Base-by-base conservation (phyloP, 2,329 filamentous ascomycete genomes). In the Penicillium sp. region DNA sequence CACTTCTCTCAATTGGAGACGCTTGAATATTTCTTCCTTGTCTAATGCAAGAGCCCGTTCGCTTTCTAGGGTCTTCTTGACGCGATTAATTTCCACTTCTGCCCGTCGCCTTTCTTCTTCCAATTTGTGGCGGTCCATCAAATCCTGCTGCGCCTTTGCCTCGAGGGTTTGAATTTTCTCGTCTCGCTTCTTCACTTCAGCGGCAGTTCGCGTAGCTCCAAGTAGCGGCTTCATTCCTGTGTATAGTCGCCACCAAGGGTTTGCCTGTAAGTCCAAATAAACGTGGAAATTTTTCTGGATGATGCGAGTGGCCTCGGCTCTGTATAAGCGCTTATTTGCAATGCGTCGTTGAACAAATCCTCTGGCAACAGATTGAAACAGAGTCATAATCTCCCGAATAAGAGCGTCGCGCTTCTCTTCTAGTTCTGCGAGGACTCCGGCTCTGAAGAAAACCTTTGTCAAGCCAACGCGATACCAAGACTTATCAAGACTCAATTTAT, bases 1-100 rank as follows among this genome's bases (percentile, higher is more conserved):
- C 11, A 86, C 82, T 73, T 99, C 94, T n/a, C 94, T 88, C 53
- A 87, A 78, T 68, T 97, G 94, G 21, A 99, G 80, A n/a, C 95
- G 85, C 69, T 93, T 95, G 79, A 97, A 99, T 59, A 99, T 99
- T 67, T 99, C 94, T 69, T 99, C 95, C 71, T 99, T 99, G 74
- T 99, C 94, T 5, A 99, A 78, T 1, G 94, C 94, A 43, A 99
- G 80, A n/a, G 93, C 90, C 50, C 94, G 86, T 73, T 99, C 95
- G 63, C 92, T 96, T 71, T 99, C 95, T 1, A 99, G 81, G 0
- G 90, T 96, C 65, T 97, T 91, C 69, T 97, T 92, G 47, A 97
- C 90, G 30, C 89, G 86, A 63, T 92, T 84, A 66, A 97, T 88
- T 66, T 99, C 94, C 14, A 87, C 80, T 64, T 97, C 89, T 1